Evolutionary conservation across 371 early-diverging fungal genomes (phyloP).

Genomic region (Synchytrium microbalum): DNA sequence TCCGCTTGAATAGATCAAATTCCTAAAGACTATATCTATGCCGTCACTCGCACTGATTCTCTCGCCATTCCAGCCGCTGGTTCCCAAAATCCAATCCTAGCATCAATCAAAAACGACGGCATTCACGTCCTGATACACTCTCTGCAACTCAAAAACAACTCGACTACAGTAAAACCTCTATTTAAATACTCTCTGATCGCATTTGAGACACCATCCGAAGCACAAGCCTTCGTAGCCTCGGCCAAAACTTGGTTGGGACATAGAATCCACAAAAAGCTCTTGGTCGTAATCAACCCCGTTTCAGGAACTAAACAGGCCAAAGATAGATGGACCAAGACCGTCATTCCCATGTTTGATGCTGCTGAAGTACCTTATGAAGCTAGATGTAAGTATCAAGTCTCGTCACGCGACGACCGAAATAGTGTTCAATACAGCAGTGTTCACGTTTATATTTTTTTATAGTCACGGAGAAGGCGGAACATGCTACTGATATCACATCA

Average conservation of each 20-base stretch:
- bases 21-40: neutral
- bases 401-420: neutral
- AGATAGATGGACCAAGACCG: slow-evolving; percentile 46
- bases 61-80: neutral
- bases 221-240: neutral
- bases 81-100: neutral
- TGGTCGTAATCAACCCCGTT: slow-evolving; percentile 61
- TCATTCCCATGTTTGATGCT: slow-evolving; percentile 55
- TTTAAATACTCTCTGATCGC: neutral
- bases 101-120: neutral
- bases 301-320: slow-evolving; percentile 62
- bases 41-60: neutral
- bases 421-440: neutral
- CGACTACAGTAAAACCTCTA: neutral
- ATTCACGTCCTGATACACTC: neutral
- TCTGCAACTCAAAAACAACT: neutral
- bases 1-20: neutral
- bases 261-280: slow-evolving; percentile 15
- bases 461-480: slow-evolving; percentile 56
- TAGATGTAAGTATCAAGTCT: slow-evolving; percentile 34
- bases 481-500: slow-evolving; percentile 59
- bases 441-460: slow-evolving; percentile 6
- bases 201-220: neutral
- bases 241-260: neutral
- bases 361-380: slow-evolving; percentile 53